Evolutionary conservation across 208 protist species (phyloP), one percentile per base, ranked within the genome.

Genomic region (Trypanosoma avium): DNA sequence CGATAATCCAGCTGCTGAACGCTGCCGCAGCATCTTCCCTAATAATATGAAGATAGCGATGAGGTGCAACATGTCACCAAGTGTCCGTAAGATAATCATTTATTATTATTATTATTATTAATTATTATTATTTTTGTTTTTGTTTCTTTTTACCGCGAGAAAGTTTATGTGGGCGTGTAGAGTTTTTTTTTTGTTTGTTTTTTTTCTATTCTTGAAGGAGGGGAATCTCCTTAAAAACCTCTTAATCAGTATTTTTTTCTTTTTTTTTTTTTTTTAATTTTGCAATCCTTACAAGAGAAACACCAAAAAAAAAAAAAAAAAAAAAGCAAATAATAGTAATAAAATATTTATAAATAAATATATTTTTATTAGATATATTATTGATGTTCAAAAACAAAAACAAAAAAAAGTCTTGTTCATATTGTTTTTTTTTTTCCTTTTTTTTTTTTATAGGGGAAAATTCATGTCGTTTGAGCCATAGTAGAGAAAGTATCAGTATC

Each of bases 51-150:
- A 19, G 29, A 98, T 94, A 5, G 94, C 88, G 48, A 79, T 47
- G 24, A 98, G 74, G 65, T 99, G 97, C 62, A 96, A 65, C 79
- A 98, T 71, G 70, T 99, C 97, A n/a, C 81, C 97, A 27, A 80
- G 26, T 12, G 92, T 53, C 1, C 97, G 89, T 67, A 99, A 79
- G 26, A 94, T 19, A 21, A 90, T 88, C 92, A 98, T 98, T 47
- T 33, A 24, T 40, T 3, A 29, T 62, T 38, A 2, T 35, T 36
- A 5, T 58, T 40, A 40, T 58, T 30, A n/a, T n/a, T n/a, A n/a
- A n/a, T n/a, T n/a, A n/a, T n/a, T n/a, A n/a, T n/a, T n/a, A n/a
- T n/a, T n/a, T n/a, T n/a, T 24, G 17, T 24, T 24, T 29, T 50
- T 50, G 1, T 50, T 24, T 5, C 21, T 22, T 30, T 29, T 26